Percentiles rank a stretch among this genome's conserved stretches.
These are phyloP conservation scores for Ophiostoma novo-ulmi DNA, from an alignment of 2,329 filamentous ascomycete genomes.

Conservation along the genomic window DNA sequence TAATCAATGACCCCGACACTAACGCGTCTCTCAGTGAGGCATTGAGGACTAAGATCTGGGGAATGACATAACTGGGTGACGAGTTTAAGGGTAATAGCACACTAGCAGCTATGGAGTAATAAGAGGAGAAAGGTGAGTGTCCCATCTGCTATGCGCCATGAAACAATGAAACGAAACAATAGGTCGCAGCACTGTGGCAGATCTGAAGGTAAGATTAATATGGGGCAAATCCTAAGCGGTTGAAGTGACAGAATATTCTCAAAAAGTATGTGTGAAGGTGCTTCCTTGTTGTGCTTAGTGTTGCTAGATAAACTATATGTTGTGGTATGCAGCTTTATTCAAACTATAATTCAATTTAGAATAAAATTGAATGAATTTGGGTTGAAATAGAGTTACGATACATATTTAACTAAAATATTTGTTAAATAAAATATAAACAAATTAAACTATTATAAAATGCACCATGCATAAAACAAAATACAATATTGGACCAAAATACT, in stretches of 20 bases:
- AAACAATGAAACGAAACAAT: not conserved
- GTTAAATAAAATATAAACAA: too few relatives aligned
- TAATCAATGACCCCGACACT: not conserved
- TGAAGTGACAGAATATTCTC: not conserved
- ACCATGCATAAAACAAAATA: too few relatives aligned
- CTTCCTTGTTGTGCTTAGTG: not conserved
- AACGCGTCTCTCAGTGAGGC: constrained; percentile 1
- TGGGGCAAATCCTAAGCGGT: not conserved
- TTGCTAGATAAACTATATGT: too few relatives aligned
- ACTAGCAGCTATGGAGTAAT: not conserved
- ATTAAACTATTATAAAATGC: too few relatives aligned
- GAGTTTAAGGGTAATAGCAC: not conserved
- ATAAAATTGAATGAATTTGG: too few relatives aligned
- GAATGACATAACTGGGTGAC: constrained; percentile 15
- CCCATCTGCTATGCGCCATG: not conserved
- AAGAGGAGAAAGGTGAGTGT: not conserved
- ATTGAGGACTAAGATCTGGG: constrained; percentile 7
- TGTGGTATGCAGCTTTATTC: too few relatives aligned
- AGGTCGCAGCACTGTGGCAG: not conserved
- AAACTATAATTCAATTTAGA: too few relatives aligned
- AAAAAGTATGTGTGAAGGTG: not conserved
- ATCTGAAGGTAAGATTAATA: not conserved
- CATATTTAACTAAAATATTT: too few relatives aligned
- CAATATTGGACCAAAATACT: too few relatives aligned
- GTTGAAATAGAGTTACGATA: too few relatives aligned